Evolutionary conservation across 495 filamentous ascomycete species (phyloP).

Genomic region (Lindgomyces ingoldianus): DNA sequence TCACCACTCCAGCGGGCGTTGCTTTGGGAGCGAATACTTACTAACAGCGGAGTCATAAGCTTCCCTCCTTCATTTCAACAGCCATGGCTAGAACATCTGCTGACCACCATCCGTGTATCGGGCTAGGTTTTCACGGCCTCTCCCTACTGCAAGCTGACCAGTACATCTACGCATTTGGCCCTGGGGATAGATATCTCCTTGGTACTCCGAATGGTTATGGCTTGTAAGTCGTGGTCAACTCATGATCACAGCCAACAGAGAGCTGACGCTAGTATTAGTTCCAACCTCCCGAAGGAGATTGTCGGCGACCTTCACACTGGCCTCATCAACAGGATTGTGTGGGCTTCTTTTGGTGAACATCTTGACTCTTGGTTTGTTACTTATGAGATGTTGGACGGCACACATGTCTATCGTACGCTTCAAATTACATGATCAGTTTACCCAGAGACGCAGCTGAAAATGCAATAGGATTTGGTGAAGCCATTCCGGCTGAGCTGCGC

Average conservation of each 20-base stretch:
- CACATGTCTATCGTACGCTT: background rate
- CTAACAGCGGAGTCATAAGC: too few species aligned
- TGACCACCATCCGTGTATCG: too few species aligned
- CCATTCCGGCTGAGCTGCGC: background rate
- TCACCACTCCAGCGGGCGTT: too few species aligned
- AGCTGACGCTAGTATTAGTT: background rate
- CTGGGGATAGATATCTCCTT: slow-evolving; percentile 1
- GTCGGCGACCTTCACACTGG: background rate
- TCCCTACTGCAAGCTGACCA: slow-evolving; percentile 2
- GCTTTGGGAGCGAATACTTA: too few species aligned
- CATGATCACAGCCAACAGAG: background rate
- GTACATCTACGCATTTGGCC: slow-evolving; percentile 17
- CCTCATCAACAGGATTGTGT: slow-evolving; percentile 5
- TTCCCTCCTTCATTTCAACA: too few species aligned
- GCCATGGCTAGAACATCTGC: too few species aligned
- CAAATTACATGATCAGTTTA: too few species aligned
- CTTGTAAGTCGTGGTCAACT: background rate
- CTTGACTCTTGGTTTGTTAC: slow-evolving; percentile 9
- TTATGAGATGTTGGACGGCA: slow-evolving; percentile 10
- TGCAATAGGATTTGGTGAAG: background rate
- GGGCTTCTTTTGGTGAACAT: slow-evolving; percentile 15
- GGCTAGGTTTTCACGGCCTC: slow-evolving; percentile 14
- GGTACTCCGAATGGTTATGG: slow-evolving; percentile 21
- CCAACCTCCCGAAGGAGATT: slow-evolving; percentile 2
- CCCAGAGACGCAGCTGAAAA: background rate